phyloP scores from a whole-genome alignment of 805 yeast genomes.

The Candida tibetensis region DNA sequence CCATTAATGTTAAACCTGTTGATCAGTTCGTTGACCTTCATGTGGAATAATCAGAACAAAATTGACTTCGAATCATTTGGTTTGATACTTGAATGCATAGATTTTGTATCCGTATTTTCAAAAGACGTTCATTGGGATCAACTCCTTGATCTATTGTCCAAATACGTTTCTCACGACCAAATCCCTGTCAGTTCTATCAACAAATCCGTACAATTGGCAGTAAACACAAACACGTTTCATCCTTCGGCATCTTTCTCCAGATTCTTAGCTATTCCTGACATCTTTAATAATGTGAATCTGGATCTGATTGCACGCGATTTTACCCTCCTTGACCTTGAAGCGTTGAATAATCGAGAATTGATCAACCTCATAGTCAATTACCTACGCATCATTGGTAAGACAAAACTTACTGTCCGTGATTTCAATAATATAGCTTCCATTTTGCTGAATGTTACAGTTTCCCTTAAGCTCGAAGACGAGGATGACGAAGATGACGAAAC shows the following conservation, averaged over 20 bases:
- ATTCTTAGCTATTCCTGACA: slow-evolving; percentile 14
- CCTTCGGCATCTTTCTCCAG: slow-evolving; percentile 1
- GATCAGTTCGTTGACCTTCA: background rate
- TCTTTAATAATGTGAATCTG: slow-evolving; percentile 2
- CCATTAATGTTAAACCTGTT: background rate
- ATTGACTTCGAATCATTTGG: too few species aligned
- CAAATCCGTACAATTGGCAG: background rate
- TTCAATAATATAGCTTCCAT: slow-evolving; percentile 18
- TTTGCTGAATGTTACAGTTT: slow-evolving; percentile 17
- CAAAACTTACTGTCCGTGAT: slow-evolving; percentile 15
- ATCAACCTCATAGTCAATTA: slow-evolving; percentile 17
- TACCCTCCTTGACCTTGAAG: background rate
- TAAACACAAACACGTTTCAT: background rate
- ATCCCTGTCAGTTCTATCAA: background rate
- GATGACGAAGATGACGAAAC: slow-evolving; percentile 20
- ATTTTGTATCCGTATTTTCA: too few species aligned
- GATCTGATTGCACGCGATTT: too few species aligned
- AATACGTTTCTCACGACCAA: background rate
- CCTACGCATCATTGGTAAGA: slow-evolving; percentile 16
- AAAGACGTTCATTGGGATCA: background rate
- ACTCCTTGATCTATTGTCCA: background rate
- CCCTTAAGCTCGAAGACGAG: slow-evolving; percentile 11
- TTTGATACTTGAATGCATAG: too few species aligned
- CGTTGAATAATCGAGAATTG: background rate
- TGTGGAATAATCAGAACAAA: too few species aligned